These are phyloP conservation scores for Neonectria ditissima DNA, from an alignment of 2,329 filamentous ascomycete species.

Conservation along the genomic window DNA sequence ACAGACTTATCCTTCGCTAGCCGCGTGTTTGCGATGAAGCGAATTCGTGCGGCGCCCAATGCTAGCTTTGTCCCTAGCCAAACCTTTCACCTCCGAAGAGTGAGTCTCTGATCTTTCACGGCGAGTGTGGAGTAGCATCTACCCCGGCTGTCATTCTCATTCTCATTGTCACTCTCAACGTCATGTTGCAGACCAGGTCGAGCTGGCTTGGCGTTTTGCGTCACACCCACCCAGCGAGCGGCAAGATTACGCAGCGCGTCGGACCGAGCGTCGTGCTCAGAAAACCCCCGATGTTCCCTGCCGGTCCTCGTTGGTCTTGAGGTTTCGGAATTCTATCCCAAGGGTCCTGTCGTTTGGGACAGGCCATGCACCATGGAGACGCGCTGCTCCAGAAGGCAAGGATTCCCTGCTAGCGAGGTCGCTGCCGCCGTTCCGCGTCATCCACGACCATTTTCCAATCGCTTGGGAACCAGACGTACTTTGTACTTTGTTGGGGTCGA, in stretches of 20 bases:
- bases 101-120: conserved; percentile 10
- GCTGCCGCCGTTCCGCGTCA: conserved; percentile 31
- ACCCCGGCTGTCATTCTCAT: neutral
- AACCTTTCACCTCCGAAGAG: conserved; percentile 3
- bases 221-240: conserved; percentile 1
- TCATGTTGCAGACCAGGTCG: conserved; percentile 1
- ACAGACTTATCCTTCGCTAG: conserved; percentile 12
- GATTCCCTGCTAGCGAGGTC: conserved; percentile 36
- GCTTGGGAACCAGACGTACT: conserved; percentile 40
- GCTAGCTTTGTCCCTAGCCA: conserved; percentile 7
- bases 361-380: conserved; percentile 29
- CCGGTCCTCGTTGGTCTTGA: conserved; percentile 3
- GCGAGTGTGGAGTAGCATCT: conserved; percentile 1
- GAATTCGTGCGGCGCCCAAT: conserved; percentile 4
- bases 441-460: conserved; percentile 41
- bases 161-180: conserved; percentile 6
- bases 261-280: conserved; percentile 9
- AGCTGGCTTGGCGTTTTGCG: neutral
- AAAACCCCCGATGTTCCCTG: conserved; percentile 9
- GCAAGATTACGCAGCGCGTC: conserved; percentile 22
- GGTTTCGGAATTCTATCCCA: conserved; percentile 26
- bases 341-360: conserved; percentile 34
- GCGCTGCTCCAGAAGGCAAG: conserved; percentile 30
- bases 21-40: conserved; percentile 1
- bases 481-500: conserved; percentile 30